Base-by-base conservation (phyloP, 148 eudicot species). In the Chenopodium formosanum region DNA sequence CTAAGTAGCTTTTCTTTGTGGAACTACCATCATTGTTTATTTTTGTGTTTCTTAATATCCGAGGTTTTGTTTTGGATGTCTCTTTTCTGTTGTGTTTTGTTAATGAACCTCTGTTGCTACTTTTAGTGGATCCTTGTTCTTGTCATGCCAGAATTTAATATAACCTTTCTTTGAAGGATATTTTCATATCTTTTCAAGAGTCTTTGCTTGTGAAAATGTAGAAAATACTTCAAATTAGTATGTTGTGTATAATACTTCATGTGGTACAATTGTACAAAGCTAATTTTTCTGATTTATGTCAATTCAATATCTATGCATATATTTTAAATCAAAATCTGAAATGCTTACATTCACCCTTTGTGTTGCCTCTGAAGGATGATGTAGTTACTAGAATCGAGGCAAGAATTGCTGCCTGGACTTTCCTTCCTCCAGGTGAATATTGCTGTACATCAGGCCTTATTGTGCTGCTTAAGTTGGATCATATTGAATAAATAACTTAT, bases 341-440 rank as follows among this genome's bases (percentile, higher is more conserved):
- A 73, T 37, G 14, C 44, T 74, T 66, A 22, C 53, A 1, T 25
- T 70, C 25, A 2, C 2, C 22, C 34, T 65, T 31, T 76, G 3
- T 50, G 70, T 25, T 53, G 40, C 77, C 77, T 77, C 27, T 86
- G 72, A 72, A 94, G 99, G 98, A 96, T 79, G 92, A 91, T 60
- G 82, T 94, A 10, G 91, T 96, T 71, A 88, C 94, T 11, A 80
- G 84, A 22, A 81, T 94, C 31, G 99, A 96, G 89, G 87, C 86
- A 27, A 89, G 90, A 86, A 91, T 96, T 83, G 93, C 95, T 53
- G 92, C 95, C 34, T 96, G 98, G 99, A 92, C 98, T 50, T 94
- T 96, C 86, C 93, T 94, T 82, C 98, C 98, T 7, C 67, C 34
- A 85, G 98, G 98, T 95, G 82, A 82, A 65, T 76, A 72, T 76